A percentile compares a stretch with the other conserved stretches of the same genome.
Conservation (phyloP, 139 green algal genomes). For the Ulvella scutata region DNA sequence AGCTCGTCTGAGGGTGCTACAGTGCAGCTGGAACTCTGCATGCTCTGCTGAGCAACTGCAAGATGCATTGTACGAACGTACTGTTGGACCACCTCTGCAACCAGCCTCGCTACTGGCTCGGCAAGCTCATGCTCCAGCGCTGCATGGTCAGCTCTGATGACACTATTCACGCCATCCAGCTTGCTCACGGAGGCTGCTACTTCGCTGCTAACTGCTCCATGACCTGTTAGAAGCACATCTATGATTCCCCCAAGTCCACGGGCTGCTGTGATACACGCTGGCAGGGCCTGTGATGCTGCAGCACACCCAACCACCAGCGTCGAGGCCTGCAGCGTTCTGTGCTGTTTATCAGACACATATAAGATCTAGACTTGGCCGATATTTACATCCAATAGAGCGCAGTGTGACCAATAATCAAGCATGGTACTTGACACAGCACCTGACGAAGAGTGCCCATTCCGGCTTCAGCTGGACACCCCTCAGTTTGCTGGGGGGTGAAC, state of each 20-base stretch:
- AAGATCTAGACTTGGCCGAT: background rate
- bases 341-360: background rate
- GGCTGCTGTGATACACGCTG: background rate
- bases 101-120: conserved; percentile 29
- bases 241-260: background rate
- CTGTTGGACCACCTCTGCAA: conserved; percentile 25
- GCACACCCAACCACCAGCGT: background rate
- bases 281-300: background rate
- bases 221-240: background rate
- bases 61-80: background rate
- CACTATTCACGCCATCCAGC: conserved; percentile 11
- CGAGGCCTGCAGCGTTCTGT: background rate
- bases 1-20: background rate
- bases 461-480: no score
- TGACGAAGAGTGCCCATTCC: no score
- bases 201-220: background rate
- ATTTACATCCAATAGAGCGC: no score
- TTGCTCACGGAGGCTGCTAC: background rate
- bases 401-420: no score
- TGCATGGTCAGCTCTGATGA: conserved; percentile 39
- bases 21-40: conserved; percentile 3
- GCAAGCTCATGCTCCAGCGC: conserved; percentile 39
- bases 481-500: no score
- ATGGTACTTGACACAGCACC: no score
- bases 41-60: conserved; percentile 2